Evolutionary conservation across 1,284 basidiomycete species (phyloP).

Genomic region (Sutorius eximius): DNA sequence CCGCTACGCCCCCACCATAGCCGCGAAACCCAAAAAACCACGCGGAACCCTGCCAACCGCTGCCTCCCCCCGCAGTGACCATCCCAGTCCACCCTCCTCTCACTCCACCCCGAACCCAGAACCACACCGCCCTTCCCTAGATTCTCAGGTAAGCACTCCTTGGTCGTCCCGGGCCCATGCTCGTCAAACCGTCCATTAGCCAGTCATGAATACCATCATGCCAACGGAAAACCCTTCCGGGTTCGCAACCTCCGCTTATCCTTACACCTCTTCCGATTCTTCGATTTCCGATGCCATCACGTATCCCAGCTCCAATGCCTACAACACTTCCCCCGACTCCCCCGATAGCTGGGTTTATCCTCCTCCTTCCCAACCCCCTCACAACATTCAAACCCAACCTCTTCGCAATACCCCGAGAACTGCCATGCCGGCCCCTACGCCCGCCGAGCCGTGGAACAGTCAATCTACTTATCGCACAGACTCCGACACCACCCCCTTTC

Average conservation of each 20-base stretch:
- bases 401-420: slow-evolving; percentile 38
- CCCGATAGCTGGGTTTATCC: slow-evolving; percentile 56
- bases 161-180: background rate
- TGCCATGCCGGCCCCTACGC: slow-evolving; percentile 25
- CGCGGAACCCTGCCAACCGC: slow-evolving; percentile 40
- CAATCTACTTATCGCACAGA: slow-evolving; percentile 33
- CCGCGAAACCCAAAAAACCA: slow-evolving; percentile 52
- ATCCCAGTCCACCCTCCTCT: slow-evolving; percentile 38
- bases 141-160: slow-evolving; percentile 31
- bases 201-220: slow-evolving; percentile 40
- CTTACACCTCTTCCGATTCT: slow-evolving; percentile 31
- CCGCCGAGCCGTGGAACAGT: slow-evolving; percentile 27
- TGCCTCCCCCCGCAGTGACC: slow-evolving; percentile 39
- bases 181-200: slow-evolving; percentile 21
- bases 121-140: slow-evolving; percentile 28
- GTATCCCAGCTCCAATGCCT: slow-evolving; percentile 29
- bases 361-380: slow-evolving; percentile 42
- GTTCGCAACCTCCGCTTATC: slow-evolving; percentile 46
- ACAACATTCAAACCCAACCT: slow-evolving; percentile 52
- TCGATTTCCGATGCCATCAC: slow-evolving; percentile 36
- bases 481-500: slow-evolving; percentile 36
- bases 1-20: slow-evolving; percentile 59
- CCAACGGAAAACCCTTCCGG: slow-evolving; percentile 38
- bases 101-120: slow-evolving; percentile 34
- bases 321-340: slow-evolving; percentile 39